Base-by-base conservation (phyloP, 23 red algal genomes). In the Cyanidioschyzon merolae region DNA sequence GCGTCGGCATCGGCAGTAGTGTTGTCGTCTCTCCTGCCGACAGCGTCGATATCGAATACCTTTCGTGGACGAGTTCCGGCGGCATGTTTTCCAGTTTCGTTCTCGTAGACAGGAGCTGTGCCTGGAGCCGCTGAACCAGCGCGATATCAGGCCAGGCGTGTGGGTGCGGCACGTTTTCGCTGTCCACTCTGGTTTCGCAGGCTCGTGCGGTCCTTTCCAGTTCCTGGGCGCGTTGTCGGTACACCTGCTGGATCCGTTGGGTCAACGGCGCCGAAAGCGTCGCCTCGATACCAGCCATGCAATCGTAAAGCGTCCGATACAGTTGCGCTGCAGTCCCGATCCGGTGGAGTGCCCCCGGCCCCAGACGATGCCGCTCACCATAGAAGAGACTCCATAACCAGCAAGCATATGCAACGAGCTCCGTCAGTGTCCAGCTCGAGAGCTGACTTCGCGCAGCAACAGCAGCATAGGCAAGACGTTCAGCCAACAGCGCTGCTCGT, bases 331-430 rank as follows among this genome's bases (percentile, higher is more conserved):
- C 63, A 7, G 12, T 7, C 63, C 30, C 16, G 12, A 71, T 3
- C 3, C 3, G 63, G 32, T 25, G 3, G n/a, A 35, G n/a, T 7
- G 63, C 63, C 63, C 12, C 63, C n/a, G 21, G 12, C 63, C 63
- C 7, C 63, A 12, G 16, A 12, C 79, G 54, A 45, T 80, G 79
- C 24, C 41, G 68, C 59, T 95, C 91, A 59, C 89, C 39, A 0
- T 68, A 57, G 41, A 41, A 67, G 15, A 76, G 57, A 67, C 86
- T 86, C 24, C 41, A 29, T 83, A 95, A 83, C 32, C 79, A 82
- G 34, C 51, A 67, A 1, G 68, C 75, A 68, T 95, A 95, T 17
- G 86, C 91, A 68, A 86, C 58, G 24, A 83, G 86, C 51, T 95
- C 91, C 18, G 77, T 54, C 41, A 80, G 34, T 36, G 86, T 90